Percentiles rank a stretch among this genome's conserved stretches.
phyloP scores from a whole-genome alignment of 805 yeast species.

The Sugiyamaella floridensis region DNA sequence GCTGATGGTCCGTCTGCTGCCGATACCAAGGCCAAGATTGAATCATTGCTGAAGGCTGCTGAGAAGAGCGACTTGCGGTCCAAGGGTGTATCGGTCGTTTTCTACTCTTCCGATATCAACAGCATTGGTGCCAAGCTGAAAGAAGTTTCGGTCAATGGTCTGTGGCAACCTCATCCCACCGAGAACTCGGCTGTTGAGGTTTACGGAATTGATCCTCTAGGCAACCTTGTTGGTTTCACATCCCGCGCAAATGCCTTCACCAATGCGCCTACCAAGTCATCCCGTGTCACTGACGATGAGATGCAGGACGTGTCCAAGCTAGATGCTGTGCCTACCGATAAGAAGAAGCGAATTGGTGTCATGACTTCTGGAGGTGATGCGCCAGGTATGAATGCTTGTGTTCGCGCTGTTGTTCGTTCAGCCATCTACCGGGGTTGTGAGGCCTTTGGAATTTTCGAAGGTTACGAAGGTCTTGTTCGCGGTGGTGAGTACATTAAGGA shows the following conservation, averaged over 20 bases:
- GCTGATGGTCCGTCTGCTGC: conserved; percentile 21
- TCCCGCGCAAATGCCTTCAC: conserved; percentile 33
- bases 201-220: conserved; percentile 77
- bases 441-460: conserved; percentile 86
- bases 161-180: conserved; percentile 52
- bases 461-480: conserved; percentile 84
- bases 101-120: conserved; percentile 39
- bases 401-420: conserved; percentile 89
- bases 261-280: conserved; percentile 2
- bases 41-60: conserved; percentile 12
- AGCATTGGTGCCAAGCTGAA: conserved; percentile 4
- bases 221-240: conserved; percentile 75
- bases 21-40: conserved; percentile 17
- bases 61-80: conserved; percentile 44
- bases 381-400: conserved; percentile 97
- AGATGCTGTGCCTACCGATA: conserved; percentile 12
- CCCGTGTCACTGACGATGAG: neutral
- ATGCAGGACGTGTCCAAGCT: neutral
- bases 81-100: conserved; percentile 38
- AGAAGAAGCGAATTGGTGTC: conserved; percentile 67
- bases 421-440: conserved; percentile 85
- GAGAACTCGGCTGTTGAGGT: conserved; percentile 68
- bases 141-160: conserved; percentile 29
- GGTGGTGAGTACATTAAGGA: conserved; percentile 76
- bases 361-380: conserved; percentile 99